Evolutionary conservation across 78 protist genomes (phyloP), one percentile per base, ranked within the genome.

Genomic region (Salpingoeca rosetta): DNA sequence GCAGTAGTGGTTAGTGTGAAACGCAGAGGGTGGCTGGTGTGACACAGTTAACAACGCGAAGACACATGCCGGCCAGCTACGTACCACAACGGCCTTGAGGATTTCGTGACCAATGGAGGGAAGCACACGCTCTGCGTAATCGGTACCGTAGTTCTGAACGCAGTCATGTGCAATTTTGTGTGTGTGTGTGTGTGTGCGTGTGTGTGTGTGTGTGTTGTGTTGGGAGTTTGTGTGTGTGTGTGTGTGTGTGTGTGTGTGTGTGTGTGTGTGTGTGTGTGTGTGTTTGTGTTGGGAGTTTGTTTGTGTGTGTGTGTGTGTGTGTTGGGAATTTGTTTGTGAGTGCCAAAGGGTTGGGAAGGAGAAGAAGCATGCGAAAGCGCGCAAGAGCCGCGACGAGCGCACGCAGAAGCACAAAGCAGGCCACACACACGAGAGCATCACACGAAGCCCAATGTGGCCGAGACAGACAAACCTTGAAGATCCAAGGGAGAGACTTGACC

Each of bases 41-140:
- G n/a, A n/a, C n/a, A n/a, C n/a, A n/a, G n/a, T n/a, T n/a, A n/a
- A n/a, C n/a, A n/a, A n/a, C n/a, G n/a, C n/a, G n/a, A n/a, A n/a
- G n/a, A n/a, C n/a, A n/a, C n/a, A n/a, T n/a, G n/a, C n/a, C n/a
- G n/a, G n/a, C n/a, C n/a, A n/a, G n/a, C n/a, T n/a, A n/a, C n/a
- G n/a, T n/a, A n/a, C n/a, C 26, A 91, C 89, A 1, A 88, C 89
- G n/a, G 89, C 88, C 87, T 91, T 91, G 85, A 91, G 80, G 35
- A 91, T 80, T 40, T 91, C 93, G 57, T 87, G 3, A 41, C 87
- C 88, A 27, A 91, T 85, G 42, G 95, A 92, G 0, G 94, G 94
- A 41, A 94, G 88, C 1, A 94, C 85, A 1, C 93, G 85, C 89
- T 92, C 93, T 76, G 88, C 94, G 90, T 86, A 92, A 84, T 92